Base-by-base conservation (phyloP, 2,329 filamentous ascomycete genomes). In the Cercospora citrullina region DNA sequence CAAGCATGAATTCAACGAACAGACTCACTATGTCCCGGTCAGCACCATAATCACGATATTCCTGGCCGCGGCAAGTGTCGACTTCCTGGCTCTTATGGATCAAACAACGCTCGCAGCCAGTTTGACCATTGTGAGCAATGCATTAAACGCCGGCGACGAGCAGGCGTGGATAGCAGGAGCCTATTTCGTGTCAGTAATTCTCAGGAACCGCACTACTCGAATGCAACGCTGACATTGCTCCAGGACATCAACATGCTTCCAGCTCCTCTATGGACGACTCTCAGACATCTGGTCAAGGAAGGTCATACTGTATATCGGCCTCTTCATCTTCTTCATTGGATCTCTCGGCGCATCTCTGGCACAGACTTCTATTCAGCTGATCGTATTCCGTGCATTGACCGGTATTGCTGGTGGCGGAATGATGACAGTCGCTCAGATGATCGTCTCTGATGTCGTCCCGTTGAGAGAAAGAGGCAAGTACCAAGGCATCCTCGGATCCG, bases 251-350 rank as follows among this genome's bases (percentile, higher is more conserved):
- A 84, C 83, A 0, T 79, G 82, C 2, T 83, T 82, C 21, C 83
- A 85, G 64, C 77, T 85, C 82, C 84, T 86, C 33, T 89, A 87
- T 86, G 87, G 87, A 23, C 89, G 89, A 73, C 79, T 89, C 23
- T 87, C 86, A 55, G 89, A 91, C 71, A 90, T 91, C 67, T 90
- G 86, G 79, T 89, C 89, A 2, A 82, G 89, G 48, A 91, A 90
- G 72, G 85, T 84, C 12, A 83, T 89, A 60, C 79, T 91, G 31
- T 79, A 91, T 14, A 72, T 85, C 3, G 87, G 87, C 18, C 89
- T 89, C 67, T 78, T 84, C 18, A 79, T 89, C 26, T 91, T 91
- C 79, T 84, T 90, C 64, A 60, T 66, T 4, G 72, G 72, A 3
- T 73, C 72, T n/a, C 45, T 75, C 14, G 63, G 71, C 2, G 66